Conservation (phyloP, 108 stramenopile species). For the Cyclostephanos tholiformis region DNA sequence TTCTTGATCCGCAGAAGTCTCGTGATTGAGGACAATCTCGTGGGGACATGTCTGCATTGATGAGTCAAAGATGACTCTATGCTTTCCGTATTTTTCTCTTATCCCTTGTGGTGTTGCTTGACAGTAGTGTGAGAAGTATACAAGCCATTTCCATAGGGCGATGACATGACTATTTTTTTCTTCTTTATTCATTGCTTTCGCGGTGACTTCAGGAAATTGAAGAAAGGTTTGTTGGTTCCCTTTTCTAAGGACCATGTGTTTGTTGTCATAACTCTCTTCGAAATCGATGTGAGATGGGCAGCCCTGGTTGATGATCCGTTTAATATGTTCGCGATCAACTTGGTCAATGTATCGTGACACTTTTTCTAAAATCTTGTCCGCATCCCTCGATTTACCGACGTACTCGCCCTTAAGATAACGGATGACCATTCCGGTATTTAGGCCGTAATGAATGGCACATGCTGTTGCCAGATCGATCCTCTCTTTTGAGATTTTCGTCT, state of each 20-base stretch:
- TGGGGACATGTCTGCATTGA: background rate
- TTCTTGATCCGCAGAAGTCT: constrained; percentile 1
- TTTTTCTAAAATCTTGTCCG: background rate
- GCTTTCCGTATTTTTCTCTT: background rate
- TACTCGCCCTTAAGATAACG: background rate
- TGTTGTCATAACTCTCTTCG: background rate
- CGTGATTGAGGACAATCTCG: background rate
- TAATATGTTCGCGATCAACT: too few species aligned
- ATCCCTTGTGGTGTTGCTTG: constrained; percentile 8
- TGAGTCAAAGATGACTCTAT: background rate
- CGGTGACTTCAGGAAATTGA: too few species aligned
- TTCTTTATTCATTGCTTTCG: constrained; percentile 20
- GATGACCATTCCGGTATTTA: too few species aligned
- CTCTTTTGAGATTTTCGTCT: background rate
- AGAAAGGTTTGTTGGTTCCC: constrained; percentile 10
- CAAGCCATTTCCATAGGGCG: background rate
- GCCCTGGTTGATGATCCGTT: background rate
- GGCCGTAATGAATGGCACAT: background rate
- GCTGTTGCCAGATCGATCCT: background rate
- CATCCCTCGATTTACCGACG: background rate
- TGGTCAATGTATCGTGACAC: background rate
- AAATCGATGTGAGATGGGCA: background rate
- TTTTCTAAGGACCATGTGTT: background rate
- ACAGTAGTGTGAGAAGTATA: constrained; percentile 2
- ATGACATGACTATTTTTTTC: constrained; percentile 19